Evolutionary conservation across 148 eudicot species (phyloP).

Genomic region (Bassia scoparia): DNA sequence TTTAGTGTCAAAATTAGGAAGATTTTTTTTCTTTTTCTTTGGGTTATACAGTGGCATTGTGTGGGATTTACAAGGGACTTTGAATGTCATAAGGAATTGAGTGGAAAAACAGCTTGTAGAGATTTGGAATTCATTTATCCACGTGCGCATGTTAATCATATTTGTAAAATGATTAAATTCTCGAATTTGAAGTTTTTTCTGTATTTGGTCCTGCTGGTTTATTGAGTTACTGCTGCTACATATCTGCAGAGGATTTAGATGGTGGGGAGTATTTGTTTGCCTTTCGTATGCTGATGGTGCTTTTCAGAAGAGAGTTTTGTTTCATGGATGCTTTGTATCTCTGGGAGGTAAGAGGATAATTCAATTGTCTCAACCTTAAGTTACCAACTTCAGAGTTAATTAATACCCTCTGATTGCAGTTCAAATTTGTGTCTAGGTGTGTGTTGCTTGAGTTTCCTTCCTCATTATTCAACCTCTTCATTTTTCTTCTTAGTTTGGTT

Average conservation of each 20-base stretch:
- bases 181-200: background rate
- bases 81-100: background rate
- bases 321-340: constrained; percentile 82
- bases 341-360: constrained; percentile 69
- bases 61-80: background rate
- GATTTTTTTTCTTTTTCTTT: background rate
- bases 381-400: background rate
- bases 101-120: background rate
- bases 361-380: background rate
- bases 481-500: too few species aligned
- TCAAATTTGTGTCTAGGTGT: background rate
- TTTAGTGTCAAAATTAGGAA: background rate
- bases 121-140: background rate
- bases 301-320: constrained; percentile 89
- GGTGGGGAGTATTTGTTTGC: constrained; percentile 96
- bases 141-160: background rate
- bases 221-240: constrained; percentile 10
- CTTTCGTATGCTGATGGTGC: constrained; percentile 95
- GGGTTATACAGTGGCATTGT: background rate
- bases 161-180: background rate
- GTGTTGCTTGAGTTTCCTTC: background rate
- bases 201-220: background rate
- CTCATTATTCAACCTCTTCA: background rate
- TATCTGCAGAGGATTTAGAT: constrained; percentile 75
- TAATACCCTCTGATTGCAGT: too few species aligned